Conservation (phyloP, 352 stramenopile species). For the Phytophthora rubi region DNA sequence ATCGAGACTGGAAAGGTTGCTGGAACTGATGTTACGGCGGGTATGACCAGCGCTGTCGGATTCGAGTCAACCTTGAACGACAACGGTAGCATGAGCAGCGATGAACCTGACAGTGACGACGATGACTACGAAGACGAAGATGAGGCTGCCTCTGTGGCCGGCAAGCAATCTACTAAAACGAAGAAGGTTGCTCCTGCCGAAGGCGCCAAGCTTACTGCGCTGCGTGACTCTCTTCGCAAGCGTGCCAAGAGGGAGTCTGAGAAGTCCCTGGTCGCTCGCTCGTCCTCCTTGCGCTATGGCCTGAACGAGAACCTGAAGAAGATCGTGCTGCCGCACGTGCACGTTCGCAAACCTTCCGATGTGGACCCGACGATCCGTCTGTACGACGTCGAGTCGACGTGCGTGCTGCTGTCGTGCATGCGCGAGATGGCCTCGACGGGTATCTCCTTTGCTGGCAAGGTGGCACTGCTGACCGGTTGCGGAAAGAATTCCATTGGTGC, state of each 20-base stretch:
- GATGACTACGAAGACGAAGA: slow-evolving; percentile 40
- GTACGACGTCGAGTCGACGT: slow-evolving; percentile 85
- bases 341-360: slow-evolving; percentile 77
- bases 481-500: slow-evolving; percentile 87
- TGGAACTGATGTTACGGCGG: slow-evolving; percentile 30
- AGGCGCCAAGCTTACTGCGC: too few species aligned
- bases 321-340: slow-evolving; percentile 72
- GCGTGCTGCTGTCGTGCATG: slow-evolving; percentile 81
- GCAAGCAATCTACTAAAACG: too few species aligned
- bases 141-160: slow-evolving; percentile 10
- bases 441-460: slow-evolving; percentile 87
- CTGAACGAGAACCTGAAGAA: slow-evolving; percentile 74
- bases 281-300: slow-evolving; percentile 52
- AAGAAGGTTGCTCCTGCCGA: too few species aligned
- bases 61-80: slow-evolving; percentile 67
- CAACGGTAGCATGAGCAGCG: slow-evolving; percentile 47
- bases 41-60: slow-evolving; percentile 54
- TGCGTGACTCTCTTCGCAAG: too few species aligned
- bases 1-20: slow-evolving; percentile 34
- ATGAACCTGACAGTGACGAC: slow-evolving; percentile 56
- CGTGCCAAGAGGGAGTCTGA: slow-evolving; percentile 31
- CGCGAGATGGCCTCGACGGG: slow-evolving; percentile 84
- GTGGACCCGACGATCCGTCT: slow-evolving; percentile 83
- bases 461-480: slow-evolving; percentile 86
- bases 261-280: slow-evolving; percentile 52